Evolutionary conservation across 257 asterid genomes (phyloP), one percentile per base, ranked within the genome.

Genomic region (Plectranthus barbatus): DNA sequence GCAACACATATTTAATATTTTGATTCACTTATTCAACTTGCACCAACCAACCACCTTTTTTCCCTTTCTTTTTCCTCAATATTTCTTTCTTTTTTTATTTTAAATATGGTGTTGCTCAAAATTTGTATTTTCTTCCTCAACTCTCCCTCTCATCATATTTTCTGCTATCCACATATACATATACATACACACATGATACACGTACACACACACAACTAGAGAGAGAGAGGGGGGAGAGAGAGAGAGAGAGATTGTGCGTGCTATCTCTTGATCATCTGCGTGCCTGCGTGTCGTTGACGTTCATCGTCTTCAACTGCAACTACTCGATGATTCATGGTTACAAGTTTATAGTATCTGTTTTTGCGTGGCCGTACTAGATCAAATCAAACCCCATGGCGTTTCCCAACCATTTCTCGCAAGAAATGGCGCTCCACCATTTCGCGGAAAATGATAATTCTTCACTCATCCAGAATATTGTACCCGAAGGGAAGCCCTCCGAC

Each of bases 401-500:
- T 59, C 80, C 81, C 48, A 80, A 83, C 74, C 80, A 81, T 57
- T 65, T 79, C 23, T 81, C 94, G 15, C 86, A 77, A 46, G 85
- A 84, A 23, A 82, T 83, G 86, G 80, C 73, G 31, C 67, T 76
- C 49, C 88, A 77, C 47, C 92, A 80, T 70, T 82, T 63, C 75
- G 65, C 85, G 47, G 86, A 72, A 42, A 74, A 75, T 42, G 68
- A 74, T 21, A 72, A 71, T 60, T 74, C 60, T 2, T 78, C 36
- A 58, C 57, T 11, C 53, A n/a, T 37, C 13, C 41, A 39, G 20
- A 55, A n/a, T 53, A 73, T 67, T 23, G 64, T 70, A n/a, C 70
- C 73, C 0, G 66, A 74, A 24, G 61, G 69, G 20, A 52, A 52
- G 29, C 6, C 72, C 31, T 12, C 72, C 66, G 42, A 48, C 54